Evolutionary conservation across 208 protist species (phyloP).

Genomic region (Leptomonas seymouri): DNA sequence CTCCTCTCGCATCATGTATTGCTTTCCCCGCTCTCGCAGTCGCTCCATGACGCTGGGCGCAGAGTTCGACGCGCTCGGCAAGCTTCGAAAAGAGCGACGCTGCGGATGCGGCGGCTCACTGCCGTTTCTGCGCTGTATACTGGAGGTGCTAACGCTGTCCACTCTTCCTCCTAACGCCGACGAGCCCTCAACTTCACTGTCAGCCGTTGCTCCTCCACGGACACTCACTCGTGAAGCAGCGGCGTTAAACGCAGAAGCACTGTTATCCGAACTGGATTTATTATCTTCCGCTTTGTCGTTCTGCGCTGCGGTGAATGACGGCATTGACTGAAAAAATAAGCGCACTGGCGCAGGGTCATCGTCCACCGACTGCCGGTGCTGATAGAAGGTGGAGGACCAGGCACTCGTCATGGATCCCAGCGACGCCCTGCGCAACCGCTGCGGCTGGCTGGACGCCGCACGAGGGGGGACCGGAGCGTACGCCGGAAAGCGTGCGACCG

Average conservation of each 20-base stretch:
- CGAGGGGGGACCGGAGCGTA: slow-evolving; percentile 11
- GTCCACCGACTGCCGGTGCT: slow-evolving; percentile 2
- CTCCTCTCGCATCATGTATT: slow-evolving; percentile 43
- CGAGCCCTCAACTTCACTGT: neutral
- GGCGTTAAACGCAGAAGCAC: neutral
- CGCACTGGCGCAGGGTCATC: slow-evolving; percentile 15
- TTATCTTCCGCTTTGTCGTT: neutral
- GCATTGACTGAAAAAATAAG: slow-evolving; percentile 22
- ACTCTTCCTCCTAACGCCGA: neutral
- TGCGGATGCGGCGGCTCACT: neutral
- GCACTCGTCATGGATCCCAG: slow-evolving; percentile 19
- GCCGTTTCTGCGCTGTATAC: neutral
- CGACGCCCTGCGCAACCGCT: slow-evolving; percentile 12
- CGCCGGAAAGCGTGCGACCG: slow-evolving; percentile 1
- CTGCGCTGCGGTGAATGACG: neutral
- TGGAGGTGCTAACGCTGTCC: neutral
- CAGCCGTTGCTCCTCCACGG: neutral
- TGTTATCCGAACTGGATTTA: neutral
- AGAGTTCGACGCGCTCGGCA: neutral
- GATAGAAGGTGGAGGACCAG: slow-evolving; percentile 14
- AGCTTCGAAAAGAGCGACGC: neutral
- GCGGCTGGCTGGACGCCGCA: slow-evolving; percentile 7
- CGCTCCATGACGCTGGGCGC: slow-evolving; percentile 6
- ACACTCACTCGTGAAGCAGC: neutral
- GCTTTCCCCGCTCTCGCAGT: slow-evolving; percentile 71